These are phyloP conservation scores for Apiotrichum sp. DNA, from an alignment of 1,284 basidiomycete genomes.

Conservation along the genomic window DNA sequence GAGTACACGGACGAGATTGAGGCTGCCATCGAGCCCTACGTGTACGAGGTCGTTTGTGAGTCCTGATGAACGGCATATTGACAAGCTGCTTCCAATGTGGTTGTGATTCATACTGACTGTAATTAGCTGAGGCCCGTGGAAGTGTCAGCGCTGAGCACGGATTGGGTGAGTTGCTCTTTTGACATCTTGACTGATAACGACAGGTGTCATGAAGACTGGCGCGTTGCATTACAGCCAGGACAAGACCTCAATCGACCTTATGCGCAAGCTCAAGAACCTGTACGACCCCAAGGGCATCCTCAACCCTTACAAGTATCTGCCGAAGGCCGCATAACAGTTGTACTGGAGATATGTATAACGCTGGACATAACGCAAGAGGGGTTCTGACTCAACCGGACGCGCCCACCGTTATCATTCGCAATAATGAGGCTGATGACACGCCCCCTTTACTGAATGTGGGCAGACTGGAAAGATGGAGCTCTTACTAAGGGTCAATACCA, in stretches of 20 bases:
- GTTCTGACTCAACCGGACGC: too few relatives aligned
- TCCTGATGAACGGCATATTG: constrained; percentile 1
- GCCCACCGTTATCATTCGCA: too few relatives aligned
- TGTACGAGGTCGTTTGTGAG: constrained; percentile 78
- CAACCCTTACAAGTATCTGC: constrained; percentile 51
- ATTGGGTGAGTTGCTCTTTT: constrained; percentile 45
- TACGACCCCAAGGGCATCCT: constrained; percentile 90
- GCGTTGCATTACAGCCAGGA: constrained; percentile 86
- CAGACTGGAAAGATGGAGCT: too few relatives aligned
- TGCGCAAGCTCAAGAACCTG: constrained; percentile 81
- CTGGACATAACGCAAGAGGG: too few relatives aligned
- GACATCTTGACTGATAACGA: too few relatives aligned
- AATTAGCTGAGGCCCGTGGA: constrained; percentile 55
- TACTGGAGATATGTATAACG: too few relatives aligned
- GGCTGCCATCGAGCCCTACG: constrained; percentile 83
- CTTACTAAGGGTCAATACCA: too few relatives aligned
- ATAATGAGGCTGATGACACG: too few relatives aligned
- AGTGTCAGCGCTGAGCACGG: constrained; percentile 97
- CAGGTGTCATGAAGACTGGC: constrained; percentile 80
- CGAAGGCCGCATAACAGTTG: neutral
- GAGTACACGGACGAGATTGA: constrained; percentile 78
- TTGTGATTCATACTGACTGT: too few relatives aligned
- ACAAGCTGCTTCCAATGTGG: too few relatives aligned
- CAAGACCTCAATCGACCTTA: constrained; percentile 70
- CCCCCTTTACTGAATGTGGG: too few relatives aligned